Base-by-base conservation (phyloP, 768 basidiomycete genomes). In the Mycena pura region DNA sequence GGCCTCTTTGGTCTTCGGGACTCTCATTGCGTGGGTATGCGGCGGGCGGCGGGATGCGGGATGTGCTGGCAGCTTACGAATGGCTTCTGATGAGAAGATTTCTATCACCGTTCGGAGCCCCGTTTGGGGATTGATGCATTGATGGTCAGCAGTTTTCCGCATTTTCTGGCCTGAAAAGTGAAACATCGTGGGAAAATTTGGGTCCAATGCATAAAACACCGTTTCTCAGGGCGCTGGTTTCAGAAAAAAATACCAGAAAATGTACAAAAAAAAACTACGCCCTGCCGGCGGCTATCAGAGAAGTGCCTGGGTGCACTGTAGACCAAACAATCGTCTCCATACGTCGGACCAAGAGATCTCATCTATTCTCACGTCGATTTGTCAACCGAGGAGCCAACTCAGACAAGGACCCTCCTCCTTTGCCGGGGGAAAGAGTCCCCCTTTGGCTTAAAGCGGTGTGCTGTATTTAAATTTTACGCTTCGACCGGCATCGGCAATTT, bases 231-330 rank as follows among this genome's bases (percentile, higher is more conserved):
- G 19, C n/a, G 32, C 45, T n/a, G 56, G 28, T 34, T 52, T 39
- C 41, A 36, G 21, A 27, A 51, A 63, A 63, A 63, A 63, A 51
- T 45, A 27, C 41, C 6, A 44, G 38, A 63, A 63, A 63, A 39
- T 43, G 14, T 32, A 47, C 36, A 63, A 58, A 63, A 62, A 55
- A 24, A 38, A 27, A 17, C 25, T 24, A 44, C 19, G 52, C 31
- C 53, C 11, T 62, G 34, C 49, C 44, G 49, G 49, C 55, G 34
- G 62, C 38, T 49, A 38, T 63, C 57, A 63, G 55, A 39, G 48
- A 63, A 28, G 62, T 63, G 62, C 48, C 50, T 27, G 57, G 32
- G 53, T 29, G 57, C 57, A 63, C 62, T 63, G 62, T 63, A 63
- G n/a, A n/a, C n/a, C n/a, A n/a, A n/a, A n/a, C n/a, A n/a, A n/a